A percentile compares a stretch with the other conserved stretches of the same genome.
phyloP scores from a whole-genome alignment of 331 rosid species.

The Arachis monticola region DNA sequence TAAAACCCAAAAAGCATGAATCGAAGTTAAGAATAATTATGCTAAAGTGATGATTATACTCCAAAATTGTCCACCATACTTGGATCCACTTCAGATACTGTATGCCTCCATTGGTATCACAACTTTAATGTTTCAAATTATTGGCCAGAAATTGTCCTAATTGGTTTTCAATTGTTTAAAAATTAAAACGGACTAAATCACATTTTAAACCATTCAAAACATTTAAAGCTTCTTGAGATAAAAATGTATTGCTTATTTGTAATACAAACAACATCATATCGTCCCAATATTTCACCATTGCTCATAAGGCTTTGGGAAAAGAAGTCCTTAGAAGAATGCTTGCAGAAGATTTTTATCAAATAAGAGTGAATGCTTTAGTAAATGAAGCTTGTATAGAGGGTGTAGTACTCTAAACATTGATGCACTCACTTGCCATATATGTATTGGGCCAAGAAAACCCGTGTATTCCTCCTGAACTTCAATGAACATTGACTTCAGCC shows the following conservation, averaged over 20 bases:
- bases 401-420: slow-evolving; percentile 30
- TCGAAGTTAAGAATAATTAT: too few species aligned
- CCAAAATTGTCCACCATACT: not conserved
- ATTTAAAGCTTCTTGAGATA: slow-evolving; percentile 9
- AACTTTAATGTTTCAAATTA: too few species aligned
- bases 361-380: slow-evolving; percentile 14
- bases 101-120: not conserved
- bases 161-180: too few species aligned
- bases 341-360: slow-evolving; percentile 3
- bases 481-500: slow-evolving; percentile 71
- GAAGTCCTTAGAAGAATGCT: slow-evolving; percentile 24
- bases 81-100: not conserved
- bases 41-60: not conserved
- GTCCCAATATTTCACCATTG: not conserved
- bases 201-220: not conserved
- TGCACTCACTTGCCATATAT: slow-evolving; percentile 91
- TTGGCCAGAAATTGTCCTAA: too few species aligned
- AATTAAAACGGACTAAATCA: too few species aligned
- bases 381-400: not conserved
- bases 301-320: not conserved
- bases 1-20: too few species aligned
- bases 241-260: not conserved
- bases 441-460: slow-evolving; percentile 97
- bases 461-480: slow-evolving; percentile 69
- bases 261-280: not conserved